Evolutionary conservation across 1,284 basidiomycete species (phyloP).

Genomic region (Apiotrichum veenhuisii): DNA sequence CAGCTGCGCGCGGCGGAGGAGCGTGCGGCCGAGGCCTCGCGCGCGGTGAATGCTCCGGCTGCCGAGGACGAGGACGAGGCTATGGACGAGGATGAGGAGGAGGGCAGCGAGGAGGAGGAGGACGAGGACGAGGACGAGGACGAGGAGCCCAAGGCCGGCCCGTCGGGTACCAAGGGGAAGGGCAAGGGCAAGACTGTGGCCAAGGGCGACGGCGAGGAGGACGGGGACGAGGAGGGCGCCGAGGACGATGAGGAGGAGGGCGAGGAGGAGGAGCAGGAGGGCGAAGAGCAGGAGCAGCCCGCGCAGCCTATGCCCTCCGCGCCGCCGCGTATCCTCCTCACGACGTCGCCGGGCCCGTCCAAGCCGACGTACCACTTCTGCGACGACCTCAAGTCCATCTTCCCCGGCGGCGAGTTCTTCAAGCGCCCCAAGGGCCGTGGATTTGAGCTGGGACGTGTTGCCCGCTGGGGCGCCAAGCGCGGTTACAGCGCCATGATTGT

Average conservation of each 20-base stretch:
- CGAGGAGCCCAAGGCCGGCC: constrained; percentile 36
- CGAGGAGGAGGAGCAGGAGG: constrained; percentile 25
- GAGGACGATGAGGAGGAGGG: constrained; percentile 54
- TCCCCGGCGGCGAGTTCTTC: constrained; percentile 93
- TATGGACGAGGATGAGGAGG: constrained; percentile 37
- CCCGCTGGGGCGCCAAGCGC: constrained; percentile 85
- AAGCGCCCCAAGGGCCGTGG: constrained; percentile 85
- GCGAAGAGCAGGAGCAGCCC: constrained; percentile 12
- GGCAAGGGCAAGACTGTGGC: constrained; percentile 21
- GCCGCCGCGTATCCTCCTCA: constrained; percentile 82
- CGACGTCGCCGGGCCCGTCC: constrained; percentile 81
- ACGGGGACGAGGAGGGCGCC: constrained; percentile 60
- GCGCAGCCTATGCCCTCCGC: constrained; percentile 50
- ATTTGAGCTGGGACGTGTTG: constrained; percentile 88
- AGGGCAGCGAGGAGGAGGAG: constrained; percentile 54
- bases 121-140: constrained; percentile 54
- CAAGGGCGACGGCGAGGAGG: constrained; percentile 16
- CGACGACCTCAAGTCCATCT: constrained; percentile 83
- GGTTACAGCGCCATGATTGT: constrained; percentile 80
- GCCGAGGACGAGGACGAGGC: constrained; percentile 23
- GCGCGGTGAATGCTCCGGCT: constrained; percentile 27
- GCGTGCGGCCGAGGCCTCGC: constrained; percentile 37
- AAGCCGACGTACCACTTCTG: constrained; percentile 82
- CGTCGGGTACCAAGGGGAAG: constrained; percentile 35
- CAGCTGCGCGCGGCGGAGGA: constrained; percentile 39